phyloP scores from a whole-genome alignment of 1,284 basidiomycete genomes.

The Pseudozyma sp. region DNA sequence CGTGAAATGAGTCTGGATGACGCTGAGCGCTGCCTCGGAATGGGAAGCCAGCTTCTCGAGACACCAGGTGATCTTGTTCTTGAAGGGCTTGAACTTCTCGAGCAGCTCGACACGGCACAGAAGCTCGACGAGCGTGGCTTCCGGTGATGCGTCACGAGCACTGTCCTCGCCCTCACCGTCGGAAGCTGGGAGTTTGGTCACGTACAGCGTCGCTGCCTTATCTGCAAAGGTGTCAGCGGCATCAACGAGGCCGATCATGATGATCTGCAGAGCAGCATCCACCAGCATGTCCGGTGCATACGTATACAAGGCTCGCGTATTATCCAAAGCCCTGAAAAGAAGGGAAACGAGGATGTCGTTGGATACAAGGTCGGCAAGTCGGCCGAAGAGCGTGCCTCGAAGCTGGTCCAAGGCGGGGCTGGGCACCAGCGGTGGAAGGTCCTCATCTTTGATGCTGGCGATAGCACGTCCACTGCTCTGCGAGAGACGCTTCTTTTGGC shows the following conservation, averaged over 20 bases:
- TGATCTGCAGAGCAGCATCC: conserved; percentile 82
- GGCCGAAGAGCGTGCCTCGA: conserved; percentile 42
- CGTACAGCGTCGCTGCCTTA: conserved; percentile 16
- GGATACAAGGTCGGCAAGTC: conserved; percentile 38
- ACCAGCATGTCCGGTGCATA: conserved; percentile 79
- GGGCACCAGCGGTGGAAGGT: conserved; percentile 29
- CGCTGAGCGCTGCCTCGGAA: conserved; percentile 17
- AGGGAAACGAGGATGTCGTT: conserved; percentile 48
- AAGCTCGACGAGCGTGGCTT: conserved; percentile 44
- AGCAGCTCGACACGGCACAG: conserved; percentile 49
- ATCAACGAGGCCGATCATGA: conserved; percentile 60
- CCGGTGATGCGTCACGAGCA: conserved; percentile 1
- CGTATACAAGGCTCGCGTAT: conserved; percentile 27
- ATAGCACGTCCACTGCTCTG: conserved; percentile 26
- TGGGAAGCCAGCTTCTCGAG: conserved; percentile 45
- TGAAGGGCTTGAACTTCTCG: conserved; percentile 55
- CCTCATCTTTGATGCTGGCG: conserved; percentile 45
- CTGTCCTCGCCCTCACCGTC: conserved; percentile 14
- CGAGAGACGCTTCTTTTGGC: conserved; percentile 40
- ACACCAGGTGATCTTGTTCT: conserved; percentile 56
- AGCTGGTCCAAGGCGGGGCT: conserved; percentile 35
- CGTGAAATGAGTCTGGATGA: conserved; percentile 22
- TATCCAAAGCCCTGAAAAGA: conserved; percentile 53
- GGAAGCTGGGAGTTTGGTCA: conserved; percentile 15
- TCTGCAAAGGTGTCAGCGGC: conserved; percentile 38